Evolutionary conservation across 495 filamentous ascomycete species (phyloP), one percentile per base, ranked within the genome.

Genomic region (Penicillium dipodomyicola): DNA sequence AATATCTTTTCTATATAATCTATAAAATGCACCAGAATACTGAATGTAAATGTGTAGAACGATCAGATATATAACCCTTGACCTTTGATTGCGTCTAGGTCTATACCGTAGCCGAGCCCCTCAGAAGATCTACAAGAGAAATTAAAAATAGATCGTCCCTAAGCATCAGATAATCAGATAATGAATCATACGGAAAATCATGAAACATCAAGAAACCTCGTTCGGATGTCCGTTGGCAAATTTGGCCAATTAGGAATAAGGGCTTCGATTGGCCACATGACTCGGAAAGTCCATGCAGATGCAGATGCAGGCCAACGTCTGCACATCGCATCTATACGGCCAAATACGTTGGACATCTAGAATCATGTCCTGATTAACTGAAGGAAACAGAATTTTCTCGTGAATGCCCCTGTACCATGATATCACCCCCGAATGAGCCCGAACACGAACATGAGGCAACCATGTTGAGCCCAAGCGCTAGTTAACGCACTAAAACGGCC

Each of bases 211-310:
- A 20, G 37, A 43, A 15, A 5, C 12, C 48, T 37, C 19, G 15
- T 20, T 49, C 30, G 32, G 47, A 9, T 22, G 6, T 22, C 8
- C 14, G 5, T 19, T 20, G 23, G 22, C 41, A 27, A 47, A 54
- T 54, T 19, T 20, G 23, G 22, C 41, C 40, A 47, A 54, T 54
- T 27, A 14, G 30, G 25, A 22, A 33, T 37, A 3, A 54, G 42
- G 41, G 52, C 52, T 23, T 27, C n/a, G 23, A 19, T 43, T 23
- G 41, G 40, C 15, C 52, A 54, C 52, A 54, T 54, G 52, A 54
- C 27, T 46, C 40, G 29, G 49, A 9, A 30, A 33, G 30, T 14
- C 30, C 11, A 12, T 33, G 30, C 11, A 33, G 30, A 14, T 33
- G 30, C 30, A 33, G 30, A 33, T 5, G 30, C 30, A 33, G 30